phyloP scores from a whole-genome alignment of 345 rosid species.

The Arabidopsis arenosa region DNA sequence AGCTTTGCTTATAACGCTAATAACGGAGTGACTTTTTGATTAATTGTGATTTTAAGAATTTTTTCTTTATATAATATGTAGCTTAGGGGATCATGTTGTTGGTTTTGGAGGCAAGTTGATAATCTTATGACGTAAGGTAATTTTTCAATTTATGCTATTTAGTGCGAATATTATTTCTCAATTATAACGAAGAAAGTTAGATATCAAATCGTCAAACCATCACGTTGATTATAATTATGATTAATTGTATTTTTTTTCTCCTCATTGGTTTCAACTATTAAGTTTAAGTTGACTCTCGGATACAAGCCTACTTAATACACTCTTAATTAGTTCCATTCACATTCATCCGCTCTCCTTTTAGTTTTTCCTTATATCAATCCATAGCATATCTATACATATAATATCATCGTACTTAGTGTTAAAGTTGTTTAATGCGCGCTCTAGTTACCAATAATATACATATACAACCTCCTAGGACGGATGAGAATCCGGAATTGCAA shows the following conservation, averaged over 20 bases:
- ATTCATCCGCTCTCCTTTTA: neutral
- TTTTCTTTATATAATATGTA: conserved; percentile 11
- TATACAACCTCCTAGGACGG: conserved; percentile 46
- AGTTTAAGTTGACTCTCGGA: conserved; percentile 10
- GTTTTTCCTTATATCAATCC: neutral
- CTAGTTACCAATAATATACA: neutral
- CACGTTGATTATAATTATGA: conserved; percentile 15
- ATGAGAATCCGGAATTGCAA: conserved; percentile 46
- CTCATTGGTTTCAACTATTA: neutral
- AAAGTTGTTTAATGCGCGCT: neutral
- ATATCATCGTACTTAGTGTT: neutral
- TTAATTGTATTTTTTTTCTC: neutral
- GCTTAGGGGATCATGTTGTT: conserved; percentile 41
- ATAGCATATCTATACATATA: neutral
- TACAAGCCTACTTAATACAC: neutral
- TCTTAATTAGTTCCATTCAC: neutral
- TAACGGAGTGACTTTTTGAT: conserved; percentile 30
- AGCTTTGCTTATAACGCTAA: conserved; percentile 42
- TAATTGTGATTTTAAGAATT: neutral
- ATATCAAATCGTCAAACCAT: conserved; percentile 13
- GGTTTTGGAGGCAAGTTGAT: conserved; percentile 38
- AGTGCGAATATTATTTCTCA: conserved; percentile 6
- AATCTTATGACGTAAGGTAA: conserved; percentile 32
- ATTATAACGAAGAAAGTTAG: neutral
- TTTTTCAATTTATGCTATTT: conserved; percentile 7